Evolutionary conservation across 345 rosid species (phyloP), one percentile per base, ranked within the genome.

Genomic region (Brassica incana): DNA sequence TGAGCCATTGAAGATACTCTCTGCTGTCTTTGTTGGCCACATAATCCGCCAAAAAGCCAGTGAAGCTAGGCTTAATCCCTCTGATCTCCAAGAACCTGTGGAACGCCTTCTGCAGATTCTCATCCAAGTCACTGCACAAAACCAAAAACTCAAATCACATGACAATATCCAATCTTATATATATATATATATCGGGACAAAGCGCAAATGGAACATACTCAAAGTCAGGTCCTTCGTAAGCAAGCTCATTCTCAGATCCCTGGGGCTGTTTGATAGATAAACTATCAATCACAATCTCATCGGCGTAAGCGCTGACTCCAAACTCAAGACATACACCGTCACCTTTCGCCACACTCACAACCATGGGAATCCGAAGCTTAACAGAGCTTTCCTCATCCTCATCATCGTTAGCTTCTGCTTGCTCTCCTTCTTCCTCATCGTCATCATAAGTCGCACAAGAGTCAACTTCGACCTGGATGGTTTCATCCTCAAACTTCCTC

Each of bases 151-250:
- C 75, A 81, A 81, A 60, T 71, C 64, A 70, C 72, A 76, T 8
- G 52, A 64, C 75, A 65, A 78, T 2, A 54, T 36, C 59, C 20
- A 40, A 40, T 12, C 48, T 3, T 12, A 10, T 40, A 40, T 12
- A 14, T 50, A 54, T 52, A 74, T 2, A 48, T 1, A 36, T 1
- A 29, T 14, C 54, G 64, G 23, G n/a, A 65, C 23, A 20, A 0
- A 8, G 5, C n/a, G 1, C 18, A 23, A 7, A 16, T 15, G 3
- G 16, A 72, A 67, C 90, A 84, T 83, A 91, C 93, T 66, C 45
- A 70, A 89, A 89, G 71, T 89, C 93, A n/a, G 96, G 96, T 32
- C 96, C 95, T 77, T 87, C 90, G 38, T 88, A 91, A 6, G 89
- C 82, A 80, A 89, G 88, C 32, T 80, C 81, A 6, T 74, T 69